phyloP scores from a whole-genome alignment of 1,139 yeast species.

The Yamadazyma songkhlaensis region DNA sequence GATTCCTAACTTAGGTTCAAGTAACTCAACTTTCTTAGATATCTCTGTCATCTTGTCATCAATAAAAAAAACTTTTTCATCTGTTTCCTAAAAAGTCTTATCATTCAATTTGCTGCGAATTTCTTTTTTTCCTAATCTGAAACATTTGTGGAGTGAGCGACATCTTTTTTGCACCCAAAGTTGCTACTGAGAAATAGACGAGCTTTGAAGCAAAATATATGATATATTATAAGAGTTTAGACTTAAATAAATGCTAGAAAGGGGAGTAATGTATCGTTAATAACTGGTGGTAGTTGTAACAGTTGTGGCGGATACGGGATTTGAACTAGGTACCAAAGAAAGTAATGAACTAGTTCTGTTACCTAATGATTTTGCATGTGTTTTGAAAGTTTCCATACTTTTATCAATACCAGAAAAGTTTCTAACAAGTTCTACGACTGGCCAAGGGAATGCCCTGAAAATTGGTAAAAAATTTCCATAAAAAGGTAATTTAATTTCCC shows the following conservation, averaged over 20 bases:
- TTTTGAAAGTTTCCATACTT: slow-evolving; percentile 43
- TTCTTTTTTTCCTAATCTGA: background rate
- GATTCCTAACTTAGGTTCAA: slow-evolving; percentile 13
- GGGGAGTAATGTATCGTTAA: background rate
- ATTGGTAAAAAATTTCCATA: slow-evolving; percentile 74
- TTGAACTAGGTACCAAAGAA: slow-evolving; percentile 4
- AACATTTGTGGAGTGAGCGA: background rate
- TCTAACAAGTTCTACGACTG: slow-evolving; percentile 54
- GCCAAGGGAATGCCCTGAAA: slow-evolving; percentile 73
- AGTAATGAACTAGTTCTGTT: slow-evolving; percentile 19
- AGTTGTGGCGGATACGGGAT: background rate
- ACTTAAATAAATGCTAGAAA: too few species aligned
- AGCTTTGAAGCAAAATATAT: too few species aligned
- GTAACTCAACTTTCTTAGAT: background rate
- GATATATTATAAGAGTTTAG: too few species aligned
- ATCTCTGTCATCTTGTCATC: slow-evolving; percentile 2
- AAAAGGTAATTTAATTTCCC: slow-evolving; percentile 70
- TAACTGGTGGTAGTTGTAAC: background rate
- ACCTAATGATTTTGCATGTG: slow-evolving; percentile 12
- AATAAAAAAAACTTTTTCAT: too few species aligned
- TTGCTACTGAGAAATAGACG: too few species aligned
- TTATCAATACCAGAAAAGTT: slow-evolving; percentile 61
- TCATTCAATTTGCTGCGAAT: background rate
- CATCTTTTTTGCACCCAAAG: background rate
- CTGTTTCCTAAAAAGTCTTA: background rate